Percentiles rank a stretch among this genome's conserved stretches.
These are phyloP conservation scores for Colletotrichum sp. DNA, from an alignment of 2,329 filamentous ascomycete species.

Conservation along the genomic window DNA sequence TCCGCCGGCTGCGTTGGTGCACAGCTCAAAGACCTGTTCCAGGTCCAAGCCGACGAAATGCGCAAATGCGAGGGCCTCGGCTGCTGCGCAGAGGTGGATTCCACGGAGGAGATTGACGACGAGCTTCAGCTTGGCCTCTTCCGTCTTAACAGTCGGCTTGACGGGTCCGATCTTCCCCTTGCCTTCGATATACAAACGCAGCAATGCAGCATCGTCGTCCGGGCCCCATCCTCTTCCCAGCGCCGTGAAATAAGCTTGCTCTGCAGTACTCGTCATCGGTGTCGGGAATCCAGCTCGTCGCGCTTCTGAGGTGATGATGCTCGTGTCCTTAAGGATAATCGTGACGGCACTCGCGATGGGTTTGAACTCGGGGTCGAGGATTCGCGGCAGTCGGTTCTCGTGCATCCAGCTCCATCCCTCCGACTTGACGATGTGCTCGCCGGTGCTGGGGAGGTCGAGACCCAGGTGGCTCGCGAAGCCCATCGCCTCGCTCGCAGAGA, in stretches of 20 bases:
- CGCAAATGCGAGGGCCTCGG: slow-evolving; percentile 45
- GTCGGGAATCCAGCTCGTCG: slow-evolving; percentile 62
- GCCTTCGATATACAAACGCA: slow-evolving; percentile 47
- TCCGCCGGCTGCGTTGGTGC: slow-evolving; percentile 50
- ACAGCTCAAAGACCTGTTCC: slow-evolving; percentile 50
- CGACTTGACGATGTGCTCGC: slow-evolving; percentile 48
- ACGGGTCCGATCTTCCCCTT: slow-evolving; percentile 35
- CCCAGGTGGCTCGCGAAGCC: slow-evolving; percentile 59
- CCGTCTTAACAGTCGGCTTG: slow-evolving; percentile 28
- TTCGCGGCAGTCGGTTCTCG: slow-evolving; percentile 61
- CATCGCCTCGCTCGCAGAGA: slow-evolving; percentile 64
- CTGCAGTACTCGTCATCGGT: slow-evolving; percentile 66
- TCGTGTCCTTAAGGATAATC: slow-evolving; percentile 66
- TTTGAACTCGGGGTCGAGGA: slow-evolving; percentile 55
- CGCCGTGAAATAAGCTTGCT: slow-evolving; percentile 68
- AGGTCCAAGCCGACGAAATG: slow-evolving; percentile 44
- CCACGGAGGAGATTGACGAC: slow-evolving; percentile 45
- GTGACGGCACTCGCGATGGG: slow-evolving; percentile 63
- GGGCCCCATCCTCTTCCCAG: slow-evolving; percentile 39
- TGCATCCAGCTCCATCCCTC: slow-evolving; percentile 67
- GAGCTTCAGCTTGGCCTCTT: slow-evolving; percentile 41
- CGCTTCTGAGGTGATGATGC: slow-evolving; percentile 66
- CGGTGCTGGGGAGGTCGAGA: slow-evolving; percentile 49
- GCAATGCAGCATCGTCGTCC: slow-evolving; percentile 49
- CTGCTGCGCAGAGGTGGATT: slow-evolving; percentile 48